Evolutionary conservation across 192 early-diverging fungal species (phyloP).

Genomic region (Podila epicladia): DNA sequence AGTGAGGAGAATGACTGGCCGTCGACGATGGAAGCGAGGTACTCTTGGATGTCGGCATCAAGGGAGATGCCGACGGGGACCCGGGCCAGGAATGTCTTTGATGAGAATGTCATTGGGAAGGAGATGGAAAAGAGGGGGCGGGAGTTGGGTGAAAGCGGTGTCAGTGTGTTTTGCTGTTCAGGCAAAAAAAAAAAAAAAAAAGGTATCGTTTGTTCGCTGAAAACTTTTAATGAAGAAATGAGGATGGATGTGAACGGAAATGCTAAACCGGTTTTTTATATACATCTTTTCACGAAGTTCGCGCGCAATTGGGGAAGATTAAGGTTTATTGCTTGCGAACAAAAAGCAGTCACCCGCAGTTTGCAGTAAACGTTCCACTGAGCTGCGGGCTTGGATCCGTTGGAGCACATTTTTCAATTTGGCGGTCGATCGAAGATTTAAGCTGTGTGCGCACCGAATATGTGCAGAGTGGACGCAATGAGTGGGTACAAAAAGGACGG

Average conservation of each 20-base stretch:
- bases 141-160: neutral
- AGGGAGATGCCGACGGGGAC: constrained; percentile 31
- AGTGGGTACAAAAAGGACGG: too few species aligned
- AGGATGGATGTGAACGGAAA: neutral
- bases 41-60: constrained; percentile 46
- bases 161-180: too few species aligned
- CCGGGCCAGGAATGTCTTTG: constrained; percentile 38
- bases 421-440: too few species aligned
- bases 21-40: constrained; percentile 36
- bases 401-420: too few species aligned
- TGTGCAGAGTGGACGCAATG: too few species aligned
- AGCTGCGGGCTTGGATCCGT: too few species aligned
- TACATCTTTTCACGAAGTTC: neutral
- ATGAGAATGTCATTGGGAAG: constrained; percentile 12
- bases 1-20: constrained; percentile 38
- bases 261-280: neutral
- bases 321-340: too few species aligned
- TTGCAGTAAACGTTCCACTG: too few species aligned
- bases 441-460: too few species aligned
- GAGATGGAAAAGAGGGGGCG: neutral
- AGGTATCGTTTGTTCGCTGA: too few species aligned
- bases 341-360: constrained; percentile 27
- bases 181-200: too few species aligned
- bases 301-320: too few species aligned
- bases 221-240: neutral